Percentiles rank a stretch among this genome's conserved stretches.
These are phyloP conservation scores for Cystoderma amianthinum DNA, from an alignment of 768 basidiomycete species.

Conservation along the genomic window DNA sequence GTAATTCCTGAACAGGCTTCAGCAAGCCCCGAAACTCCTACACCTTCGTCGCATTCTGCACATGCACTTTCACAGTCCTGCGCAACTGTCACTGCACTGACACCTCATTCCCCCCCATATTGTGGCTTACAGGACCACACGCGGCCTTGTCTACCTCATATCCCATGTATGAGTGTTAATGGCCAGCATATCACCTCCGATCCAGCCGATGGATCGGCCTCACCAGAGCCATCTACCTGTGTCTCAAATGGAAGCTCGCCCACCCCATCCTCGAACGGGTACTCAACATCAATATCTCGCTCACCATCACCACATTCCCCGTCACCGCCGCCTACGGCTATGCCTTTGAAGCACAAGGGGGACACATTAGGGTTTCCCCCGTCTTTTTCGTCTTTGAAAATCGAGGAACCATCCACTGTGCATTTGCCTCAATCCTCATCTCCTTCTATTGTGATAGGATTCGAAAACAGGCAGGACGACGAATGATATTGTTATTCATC, in stretches of 20 bases:
- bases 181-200: not conserved
- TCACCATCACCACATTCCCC: constrained; percentile 37
- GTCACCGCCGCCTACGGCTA: constrained; percentile 23
- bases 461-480: constrained; percentile 1
- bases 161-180: not conserved
- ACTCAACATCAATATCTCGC: constrained; percentile 42
- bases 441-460: constrained; percentile 5
- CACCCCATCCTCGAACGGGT: constrained; percentile 51
- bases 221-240: constrained; percentile 18
- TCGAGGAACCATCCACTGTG: constrained; percentile 2
- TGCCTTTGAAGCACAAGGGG: constrained; percentile 14
- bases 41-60: constrained; percentile 25
- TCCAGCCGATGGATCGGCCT: constrained; percentile 11
- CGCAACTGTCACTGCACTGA: constrained; percentile 38
- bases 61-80: constrained; percentile 44
- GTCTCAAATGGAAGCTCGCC: constrained; percentile 49
- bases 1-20: constrained; percentile 15
- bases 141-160: not conserved
- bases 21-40: constrained; percentile 34
- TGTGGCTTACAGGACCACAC: not conserved
- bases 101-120: constrained; percentile 14
- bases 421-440: not conserved
- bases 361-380: constrained; percentile 5
- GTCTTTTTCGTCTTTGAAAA: constrained; percentile 10
- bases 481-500: constrained; percentile 2